These are phyloP conservation scores for Boletus rex-veris DNA, from an alignment of 768 basidiomycete genomes.

Conservation along the genomic window DNA sequence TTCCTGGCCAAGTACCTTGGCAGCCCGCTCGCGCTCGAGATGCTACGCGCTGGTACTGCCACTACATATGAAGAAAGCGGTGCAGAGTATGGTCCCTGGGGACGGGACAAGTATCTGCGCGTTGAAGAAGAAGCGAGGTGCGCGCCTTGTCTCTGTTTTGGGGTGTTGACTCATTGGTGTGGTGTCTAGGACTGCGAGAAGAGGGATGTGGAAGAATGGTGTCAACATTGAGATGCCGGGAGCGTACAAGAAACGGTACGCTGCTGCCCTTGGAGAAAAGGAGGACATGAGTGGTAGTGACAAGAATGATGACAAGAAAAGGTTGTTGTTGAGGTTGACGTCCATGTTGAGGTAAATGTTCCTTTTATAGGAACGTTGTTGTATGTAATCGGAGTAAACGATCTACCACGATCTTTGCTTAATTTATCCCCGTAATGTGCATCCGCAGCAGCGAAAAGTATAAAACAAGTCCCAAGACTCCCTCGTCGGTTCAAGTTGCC, in stretches of 20 bases:
- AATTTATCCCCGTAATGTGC: neutral
- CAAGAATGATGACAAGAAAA: neutral
- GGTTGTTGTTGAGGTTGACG: slow-evolving; percentile 6
- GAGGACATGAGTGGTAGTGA: neutral
- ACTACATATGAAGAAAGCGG: slow-evolving; percentile 73
- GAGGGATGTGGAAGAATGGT: slow-evolving; percentile 74
- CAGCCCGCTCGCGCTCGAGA: slow-evolving; percentile 58
- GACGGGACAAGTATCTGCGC: slow-evolving; percentile 59
- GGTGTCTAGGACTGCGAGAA: slow-evolving; percentile 46
- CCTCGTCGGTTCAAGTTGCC: neutral
- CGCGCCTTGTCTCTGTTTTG: neutral
- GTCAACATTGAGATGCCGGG: slow-evolving; percentile 61
- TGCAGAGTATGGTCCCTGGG: slow-evolving; percentile 73
- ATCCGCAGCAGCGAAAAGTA: neutral
- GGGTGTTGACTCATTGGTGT: neutral
- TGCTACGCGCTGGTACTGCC: slow-evolving; percentile 78
- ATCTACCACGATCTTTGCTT: neutral
- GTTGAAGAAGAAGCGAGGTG: slow-evolving; percentile 69
- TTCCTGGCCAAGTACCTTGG: slow-evolving; percentile 38
- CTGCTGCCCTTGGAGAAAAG: slow-evolving; percentile 17
- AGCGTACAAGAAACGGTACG: slow-evolving; percentile 74
- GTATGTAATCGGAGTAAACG: too few relatives aligned
- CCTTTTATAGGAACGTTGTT: too few relatives aligned
- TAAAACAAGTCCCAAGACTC: neutral
- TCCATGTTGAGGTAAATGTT: neutral